These are phyloP conservation scores for Fraxinus xanthoxyloides DNA, from an alignment of 305 asterid species.

Conservation along the genomic window DNA sequence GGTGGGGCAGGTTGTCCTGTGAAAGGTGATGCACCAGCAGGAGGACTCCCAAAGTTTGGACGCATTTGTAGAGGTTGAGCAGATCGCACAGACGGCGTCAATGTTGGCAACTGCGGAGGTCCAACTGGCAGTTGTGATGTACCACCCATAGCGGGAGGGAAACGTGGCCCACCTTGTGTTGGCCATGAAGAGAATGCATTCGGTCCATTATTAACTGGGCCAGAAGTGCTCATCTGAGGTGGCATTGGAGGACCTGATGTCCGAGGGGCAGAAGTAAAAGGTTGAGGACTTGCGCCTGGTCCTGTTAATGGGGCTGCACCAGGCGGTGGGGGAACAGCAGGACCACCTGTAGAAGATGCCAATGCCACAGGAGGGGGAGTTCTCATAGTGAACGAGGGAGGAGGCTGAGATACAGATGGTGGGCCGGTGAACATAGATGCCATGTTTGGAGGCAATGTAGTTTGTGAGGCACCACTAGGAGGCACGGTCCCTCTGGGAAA, in stretches of 20 bases:
- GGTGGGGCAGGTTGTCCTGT: constrained; percentile 64
- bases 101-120: constrained; percentile 53
- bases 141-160: constrained; percentile 56
- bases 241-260: constrained; percentile 48
- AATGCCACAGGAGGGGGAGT: constrained; percentile 70
- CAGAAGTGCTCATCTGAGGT: constrained; percentile 35
- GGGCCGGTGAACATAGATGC: constrained; percentile 51
- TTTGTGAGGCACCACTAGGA: constrained; percentile 46
- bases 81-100: constrained; percentile 47
- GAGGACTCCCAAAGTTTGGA: constrained; percentile 62
- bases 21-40: constrained; percentile 51
- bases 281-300: constrained; percentile 59
- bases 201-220: constrained; percentile 67
- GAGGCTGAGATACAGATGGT: constrained; percentile 59
- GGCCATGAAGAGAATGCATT: constrained; percentile 51
- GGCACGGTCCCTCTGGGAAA: constrained; percentile 60
- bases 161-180: constrained; percentile 52
- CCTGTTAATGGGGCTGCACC: constrained; percentile 21
- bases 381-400: constrained; percentile 57
- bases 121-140: constrained; percentile 53
- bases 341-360: constrained; percentile 53
- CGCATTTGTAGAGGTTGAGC: constrained; percentile 56
- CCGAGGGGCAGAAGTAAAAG: constrained; percentile 46
- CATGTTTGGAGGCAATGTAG: constrained; percentile 48
- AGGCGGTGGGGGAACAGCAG: constrained; percentile 37